Conservation (phyloP, 495 filamentous ascomycete genomes). For the Penicillium arizonense region DNA sequence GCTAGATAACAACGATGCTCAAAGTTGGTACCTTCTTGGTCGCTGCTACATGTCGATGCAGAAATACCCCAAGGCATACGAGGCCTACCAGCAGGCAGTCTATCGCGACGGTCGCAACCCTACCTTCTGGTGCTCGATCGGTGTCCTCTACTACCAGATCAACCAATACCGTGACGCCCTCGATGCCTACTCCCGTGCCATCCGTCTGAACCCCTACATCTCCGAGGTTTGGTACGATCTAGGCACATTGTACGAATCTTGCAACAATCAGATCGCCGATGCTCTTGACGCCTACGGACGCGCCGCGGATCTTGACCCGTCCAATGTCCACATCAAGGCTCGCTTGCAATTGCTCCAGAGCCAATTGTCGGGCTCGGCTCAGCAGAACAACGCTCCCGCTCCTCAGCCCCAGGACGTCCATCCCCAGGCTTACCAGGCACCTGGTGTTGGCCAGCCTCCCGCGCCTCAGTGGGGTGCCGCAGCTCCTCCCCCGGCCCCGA, state of each 20-base stretch:
- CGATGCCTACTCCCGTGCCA: slow-evolving; percentile 97
- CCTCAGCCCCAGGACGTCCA: slow-evolving; percentile 83
- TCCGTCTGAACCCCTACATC: slow-evolving; percentile 96
- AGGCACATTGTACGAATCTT: slow-evolving; percentile 96
- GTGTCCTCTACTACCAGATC: slow-evolving; percentile 99
- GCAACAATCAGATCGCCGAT: slow-evolving; percentile 97
- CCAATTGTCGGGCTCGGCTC: slow-evolving; percentile 67
- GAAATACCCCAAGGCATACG: slow-evolving; percentile 98
- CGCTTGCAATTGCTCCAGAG: slow-evolving; percentile 83
- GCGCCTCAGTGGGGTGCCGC: slow-evolving; percentile 84
- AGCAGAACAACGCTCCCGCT: slow-evolving; percentile 66
- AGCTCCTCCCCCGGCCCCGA: slow-evolving; percentile 60
- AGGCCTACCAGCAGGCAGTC: slow-evolving; percentile 98
- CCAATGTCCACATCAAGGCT: slow-evolving; percentile 94
- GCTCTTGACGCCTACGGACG: slow-evolving; percentile 94
- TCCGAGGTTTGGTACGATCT: slow-evolving; percentile 99
- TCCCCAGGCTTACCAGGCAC: slow-evolving; percentile 76
- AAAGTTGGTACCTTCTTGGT: slow-evolving; percentile 98
- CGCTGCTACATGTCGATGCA: slow-evolving; percentile 99
- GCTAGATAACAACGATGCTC: slow-evolving; percentile 85
- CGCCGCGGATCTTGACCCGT: slow-evolving; percentile 89
- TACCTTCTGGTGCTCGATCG: slow-evolving; percentile 99
- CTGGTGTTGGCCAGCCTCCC: slow-evolving; percentile 67
- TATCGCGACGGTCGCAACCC: slow-evolving; percentile 98
- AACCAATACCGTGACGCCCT: slow-evolving; percentile 99